These are phyloP conservation scores for Davidsoniella virescens DNA, from an alignment of 2,329 filamentous ascomycete species.

Conservation along the genomic window DNA sequence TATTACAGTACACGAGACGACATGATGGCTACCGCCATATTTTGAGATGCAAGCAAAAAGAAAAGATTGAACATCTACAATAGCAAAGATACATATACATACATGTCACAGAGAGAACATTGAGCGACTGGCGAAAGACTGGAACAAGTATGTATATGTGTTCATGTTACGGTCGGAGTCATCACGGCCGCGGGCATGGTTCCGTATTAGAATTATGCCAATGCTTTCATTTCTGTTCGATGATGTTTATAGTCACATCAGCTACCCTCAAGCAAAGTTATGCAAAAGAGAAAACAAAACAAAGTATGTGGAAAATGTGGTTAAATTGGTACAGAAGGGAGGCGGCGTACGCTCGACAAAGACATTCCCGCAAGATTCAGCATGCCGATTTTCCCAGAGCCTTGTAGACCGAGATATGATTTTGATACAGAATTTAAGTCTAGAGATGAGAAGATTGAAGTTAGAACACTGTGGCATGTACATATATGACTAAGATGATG, in stretches of 20 bases:
- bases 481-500: no score
- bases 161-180: conserved; percentile 1
- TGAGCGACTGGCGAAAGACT: not conserved
- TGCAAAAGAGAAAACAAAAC: conserved; percentile 4
- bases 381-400: conserved; percentile 14
- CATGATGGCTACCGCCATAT: no score
- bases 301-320: conserved; percentile 13
- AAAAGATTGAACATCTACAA: no score
- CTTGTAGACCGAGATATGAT: conserved; percentile 14
- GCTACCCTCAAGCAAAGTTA: conserved; percentile 1
- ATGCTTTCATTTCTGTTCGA: conserved; percentile 7
- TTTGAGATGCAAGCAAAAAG: no score
- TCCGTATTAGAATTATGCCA: conserved; percentile 9
- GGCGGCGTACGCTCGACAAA: conserved; percentile 13
- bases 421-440: conserved; percentile 14
- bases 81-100: no score
- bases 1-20: no score
- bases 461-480: not conserved
- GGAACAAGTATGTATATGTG: no score
- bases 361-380: conserved; percentile 13
- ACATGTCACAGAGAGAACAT: not conserved
- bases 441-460: not conserved
- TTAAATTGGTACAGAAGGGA: conserved; percentile 14
- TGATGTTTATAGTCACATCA: conserved; percentile 6
- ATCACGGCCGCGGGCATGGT: conserved; percentile 5